phyloP scores from a whole-genome alignment of 768 basidiomycete genomes.

The Sutorius australiensis region DNA sequence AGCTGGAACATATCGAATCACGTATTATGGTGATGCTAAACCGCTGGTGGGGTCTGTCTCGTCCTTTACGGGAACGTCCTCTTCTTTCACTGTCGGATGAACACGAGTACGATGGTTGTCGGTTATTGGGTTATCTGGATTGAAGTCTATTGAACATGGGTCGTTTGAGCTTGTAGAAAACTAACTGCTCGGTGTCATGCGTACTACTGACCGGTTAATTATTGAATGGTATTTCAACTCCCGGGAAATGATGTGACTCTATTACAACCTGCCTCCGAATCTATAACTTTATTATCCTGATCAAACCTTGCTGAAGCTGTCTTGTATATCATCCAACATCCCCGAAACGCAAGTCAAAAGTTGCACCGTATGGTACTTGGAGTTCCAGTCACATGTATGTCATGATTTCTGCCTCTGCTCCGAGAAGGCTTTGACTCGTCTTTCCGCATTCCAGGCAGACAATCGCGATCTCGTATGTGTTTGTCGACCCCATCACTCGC shows the following conservation, averaged over 20 bases:
- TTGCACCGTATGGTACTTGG: background rate
- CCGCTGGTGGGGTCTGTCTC: conserved; percentile 58
- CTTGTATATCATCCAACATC: background rate
- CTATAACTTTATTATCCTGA: background rate
- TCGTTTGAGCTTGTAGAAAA: background rate
- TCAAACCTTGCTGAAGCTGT: too few relatives aligned
- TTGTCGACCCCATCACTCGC: background rate
- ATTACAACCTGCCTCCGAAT: too few relatives aligned
- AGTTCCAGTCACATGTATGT: background rate
- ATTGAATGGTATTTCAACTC: background rate
- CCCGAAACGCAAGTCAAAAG: background rate
- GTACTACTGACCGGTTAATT: background rate
- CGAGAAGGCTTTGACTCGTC: background rate
- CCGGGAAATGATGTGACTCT: background rate
- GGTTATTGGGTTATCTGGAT: too few relatives aligned
- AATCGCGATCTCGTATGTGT: background rate
- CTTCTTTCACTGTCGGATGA: conserved; percentile 50
- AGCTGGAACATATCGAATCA: conserved; percentile 70
- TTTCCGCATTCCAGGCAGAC: background rate
- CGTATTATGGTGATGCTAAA: conserved; percentile 77
- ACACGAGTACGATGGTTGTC: background rate
- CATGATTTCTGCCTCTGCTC: background rate
- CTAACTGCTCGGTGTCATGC: background rate
- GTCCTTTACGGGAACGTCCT: conserved; percentile 59
- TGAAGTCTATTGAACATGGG: background rate